Conservation (phyloP, 1,139 yeast genomes). For the Magnusiomyces clavatus region DNA sequence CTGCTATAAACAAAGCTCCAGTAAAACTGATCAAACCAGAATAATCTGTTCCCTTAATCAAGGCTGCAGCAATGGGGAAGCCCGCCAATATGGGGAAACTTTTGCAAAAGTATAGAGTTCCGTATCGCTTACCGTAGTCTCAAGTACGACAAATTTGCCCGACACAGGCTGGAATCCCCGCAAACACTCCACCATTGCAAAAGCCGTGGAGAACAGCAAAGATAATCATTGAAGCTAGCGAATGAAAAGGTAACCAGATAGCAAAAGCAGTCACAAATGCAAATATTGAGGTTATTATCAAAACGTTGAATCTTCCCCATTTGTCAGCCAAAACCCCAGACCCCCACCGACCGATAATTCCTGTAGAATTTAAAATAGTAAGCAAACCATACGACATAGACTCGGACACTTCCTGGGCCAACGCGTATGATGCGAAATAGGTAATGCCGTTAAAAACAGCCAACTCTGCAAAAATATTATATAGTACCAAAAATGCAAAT, state of each 20-base stretch:
- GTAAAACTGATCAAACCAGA: constrained; percentile 35
- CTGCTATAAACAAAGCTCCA: constrained; percentile 31
- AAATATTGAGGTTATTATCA: constrained; percentile 37
- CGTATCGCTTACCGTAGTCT: constrained; percentile 45
- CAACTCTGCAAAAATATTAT: constrained; percentile 48
- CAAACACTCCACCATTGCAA: constrained; percentile 42
- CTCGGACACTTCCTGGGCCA: constrained; percentile 47
- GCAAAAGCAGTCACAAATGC: constrained; percentile 36
- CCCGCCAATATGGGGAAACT: constrained; percentile 42
- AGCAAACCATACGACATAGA: constrained; percentile 42
- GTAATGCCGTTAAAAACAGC: constrained; percentile 47
- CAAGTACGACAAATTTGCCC: constrained; percentile 43
- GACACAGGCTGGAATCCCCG: constrained; percentile 45
- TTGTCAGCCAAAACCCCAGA: constrained; percentile 51
- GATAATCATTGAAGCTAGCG: constrained; percentile 29
- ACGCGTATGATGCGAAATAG: constrained; percentile 49
- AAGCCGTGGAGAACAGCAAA: constrained; percentile 48
- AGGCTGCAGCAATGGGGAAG: constrained; percentile 45
- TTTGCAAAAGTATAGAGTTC: constrained; percentile 41
- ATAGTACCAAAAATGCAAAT: constrained; percentile 37
- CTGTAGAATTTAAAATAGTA: constrained; percentile 49
- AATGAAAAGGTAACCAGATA: constrained; percentile 53
- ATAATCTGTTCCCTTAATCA: constrained; percentile 36
- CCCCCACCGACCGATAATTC: constrained; percentile 49
- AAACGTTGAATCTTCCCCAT: constrained; percentile 50